Base-by-base conservation (phyloP, 805 yeast genomes). In the Metschnikowia corniflorae region DNA sequence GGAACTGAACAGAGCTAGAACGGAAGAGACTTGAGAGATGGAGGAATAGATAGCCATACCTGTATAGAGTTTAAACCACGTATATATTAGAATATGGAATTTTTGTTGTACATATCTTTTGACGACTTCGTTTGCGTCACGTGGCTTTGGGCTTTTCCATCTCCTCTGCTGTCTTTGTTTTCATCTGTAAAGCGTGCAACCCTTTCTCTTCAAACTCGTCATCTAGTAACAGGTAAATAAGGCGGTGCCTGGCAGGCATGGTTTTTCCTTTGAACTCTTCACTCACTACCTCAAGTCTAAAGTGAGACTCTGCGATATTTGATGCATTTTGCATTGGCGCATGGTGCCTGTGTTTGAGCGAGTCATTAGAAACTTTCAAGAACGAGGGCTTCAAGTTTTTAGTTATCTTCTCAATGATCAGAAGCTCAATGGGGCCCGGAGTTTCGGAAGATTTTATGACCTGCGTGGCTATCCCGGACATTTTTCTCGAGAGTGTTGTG, bases 341-440 rank as follows among this genome's bases (percentile, higher is more conserved):
- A 58, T 91, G 97, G 46, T 86, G 89, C 2, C 88, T 77, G 60
- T 91, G 97, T 55, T 84, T 84, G 60, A 78, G 78, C 6, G 96
- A 86, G 60, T 91, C 97, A 57, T 91, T 91, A 40, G 65, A 67
- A 5, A 91, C 71, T 21, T 65, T 71, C 46, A 75, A 68, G 47
- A 45, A 58, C 7, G 54, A 52, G 16, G 77, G 94, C 45, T 63
- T 51, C 31, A 70, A 70, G 23, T 54, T 58, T 5, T 50, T 43
- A 15, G 57, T 46, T 19, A 81, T 50, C 46, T 78, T 78, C 2
- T 54, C 43, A 26, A 61, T 57, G 26, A 81, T 77, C 27, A 64
- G 53, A 24, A 55, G 53, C 38, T 78, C 79, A n/a, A 78, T 65
- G 5, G 84, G 80, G 5, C 70, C 68, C 6, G 64, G 54, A 7